A percentile compares a stretch with the other conserved stretches of the same genome.
phyloP scores from a whole-genome alignment of 2,329 filamentous ascomycete genomes.

The Trichoderma sp. region DNA sequence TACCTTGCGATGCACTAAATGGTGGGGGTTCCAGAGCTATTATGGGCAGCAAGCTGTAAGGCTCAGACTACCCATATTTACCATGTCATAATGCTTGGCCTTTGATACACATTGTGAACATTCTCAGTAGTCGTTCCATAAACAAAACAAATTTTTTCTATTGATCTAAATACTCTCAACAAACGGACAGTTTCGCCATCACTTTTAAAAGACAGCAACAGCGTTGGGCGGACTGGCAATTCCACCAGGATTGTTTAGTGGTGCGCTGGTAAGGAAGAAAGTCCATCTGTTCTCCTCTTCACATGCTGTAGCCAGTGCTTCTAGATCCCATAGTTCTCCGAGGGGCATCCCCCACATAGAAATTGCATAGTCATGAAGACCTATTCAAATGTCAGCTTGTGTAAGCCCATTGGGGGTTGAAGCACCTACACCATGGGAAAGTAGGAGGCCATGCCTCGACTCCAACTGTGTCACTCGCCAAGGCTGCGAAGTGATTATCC shows the following conservation, averaged over 20 bases:
- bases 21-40: not conserved
- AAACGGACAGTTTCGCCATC: not conserved
- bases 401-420: not conserved
- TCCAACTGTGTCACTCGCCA: conserved; percentile 55
- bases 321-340: conserved; percentile 51
- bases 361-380: conserved; percentile 25
- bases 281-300: conserved; percentile 36
- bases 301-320: conserved; percentile 40
- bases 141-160: not conserved
- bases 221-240: not conserved
- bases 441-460: conserved; percentile 53
- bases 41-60: not conserved
- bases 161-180: not conserved
- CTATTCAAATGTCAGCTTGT: not conserved
- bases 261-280: conserved; percentile 44
- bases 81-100: not conserved
- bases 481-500: conserved; percentile 55
- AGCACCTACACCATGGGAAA: conserved; percentile 39
- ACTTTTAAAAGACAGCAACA: not conserved
- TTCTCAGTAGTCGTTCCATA: not conserved
- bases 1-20: not conserved
- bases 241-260: conserved; percentile 33
- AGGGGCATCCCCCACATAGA: conserved; percentile 53
- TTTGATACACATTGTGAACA: not conserved
- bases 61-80: not conserved